Percentiles rank a stretch among this genome's conserved stretches.
Evolutionary conservation across 257 asterid genomes (phyloP).

Genomic region (Salvia rosmarinus): DNA sequence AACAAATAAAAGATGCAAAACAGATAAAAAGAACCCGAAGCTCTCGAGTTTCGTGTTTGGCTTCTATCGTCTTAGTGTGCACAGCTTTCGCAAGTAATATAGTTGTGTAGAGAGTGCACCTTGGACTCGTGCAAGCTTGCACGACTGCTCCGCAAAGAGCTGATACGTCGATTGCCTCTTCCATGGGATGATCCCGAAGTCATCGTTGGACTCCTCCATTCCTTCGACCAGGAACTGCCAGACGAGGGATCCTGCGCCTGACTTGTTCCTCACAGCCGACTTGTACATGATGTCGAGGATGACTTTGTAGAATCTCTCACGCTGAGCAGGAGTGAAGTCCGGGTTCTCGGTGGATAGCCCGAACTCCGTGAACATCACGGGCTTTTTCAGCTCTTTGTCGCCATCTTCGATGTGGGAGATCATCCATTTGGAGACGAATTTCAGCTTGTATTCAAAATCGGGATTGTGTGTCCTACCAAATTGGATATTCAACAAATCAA

Average conservation of each 20-base stretch:
- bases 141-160: constrained; percentile 81
- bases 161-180: constrained; percentile 59
- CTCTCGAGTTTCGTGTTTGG: constrained; percentile 13
- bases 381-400: constrained; percentile 86
- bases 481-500: not conserved
- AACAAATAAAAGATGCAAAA: constrained; percentile 29
- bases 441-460: constrained; percentile 68
- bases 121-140: constrained; percentile 79
- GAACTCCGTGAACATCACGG: constrained; percentile 83
- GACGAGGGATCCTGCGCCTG: constrained; percentile 84
- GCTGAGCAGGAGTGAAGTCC: constrained; percentile 64
- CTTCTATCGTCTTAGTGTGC: constrained; percentile 43
- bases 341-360: constrained; percentile 79
- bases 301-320: constrained; percentile 69
- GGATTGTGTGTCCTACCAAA: constrained; percentile 71
- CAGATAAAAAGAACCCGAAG: constrained; percentile 1
- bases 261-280: constrained; percentile 62
- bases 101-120: constrained; percentile 84
- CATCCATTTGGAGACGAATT: constrained; percentile 83
- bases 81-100: constrained; percentile 61
- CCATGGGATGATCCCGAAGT: constrained; percentile 95
- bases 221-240: constrained; percentile 96
- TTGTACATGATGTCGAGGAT: constrained; percentile 75
- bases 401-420: constrained; percentile 98
- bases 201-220: constrained; percentile 87